Evolutionary conservation across 2,329 filamentous ascomycete species (phyloP).

Genomic region (Sporothrix brunneoviolacea): DNA sequence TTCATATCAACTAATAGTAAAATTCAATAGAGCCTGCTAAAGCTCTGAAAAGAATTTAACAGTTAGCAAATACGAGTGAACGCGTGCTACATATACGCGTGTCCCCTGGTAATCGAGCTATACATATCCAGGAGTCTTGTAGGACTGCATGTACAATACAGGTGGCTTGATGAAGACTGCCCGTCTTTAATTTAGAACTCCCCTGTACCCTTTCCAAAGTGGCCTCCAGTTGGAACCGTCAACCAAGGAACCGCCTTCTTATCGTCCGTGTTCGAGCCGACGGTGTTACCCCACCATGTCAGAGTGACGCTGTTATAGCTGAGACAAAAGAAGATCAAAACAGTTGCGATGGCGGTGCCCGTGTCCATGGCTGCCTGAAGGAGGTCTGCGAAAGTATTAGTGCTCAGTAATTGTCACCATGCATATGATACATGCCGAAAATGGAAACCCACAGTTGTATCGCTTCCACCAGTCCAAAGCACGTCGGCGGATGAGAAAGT

Average conservation of each 20-base stretch:
- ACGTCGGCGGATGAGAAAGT: slow-evolving; percentile 52
- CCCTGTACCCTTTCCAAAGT: slow-evolving; percentile 10
- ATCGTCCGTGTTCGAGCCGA: slow-evolving; percentile 18
- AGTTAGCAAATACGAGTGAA: too few species aligned
- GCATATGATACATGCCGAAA: neutral
- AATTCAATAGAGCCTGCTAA: too few species aligned
- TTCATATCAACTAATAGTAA: too few species aligned
- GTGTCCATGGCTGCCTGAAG: slow-evolving; percentile 13
- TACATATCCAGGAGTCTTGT: too few species aligned
- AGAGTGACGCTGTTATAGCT: slow-evolving; percentile 33
- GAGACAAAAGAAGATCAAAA: slow-evolving; percentile 45
- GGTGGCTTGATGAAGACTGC: too few species aligned
- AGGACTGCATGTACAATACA: too few species aligned
- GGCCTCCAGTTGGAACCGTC: slow-evolving; percentile 1
- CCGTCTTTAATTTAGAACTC: slow-evolving; percentile 7
- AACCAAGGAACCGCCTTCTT: slow-evolving; percentile 8
- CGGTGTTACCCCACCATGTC: slow-evolving; percentile 45
- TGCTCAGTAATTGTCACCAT: neutral
- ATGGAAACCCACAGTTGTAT: slow-evolving; percentile 10
- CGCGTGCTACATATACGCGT: too few species aligned
- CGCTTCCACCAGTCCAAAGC: slow-evolving; percentile 37
- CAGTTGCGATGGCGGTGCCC: slow-evolving; percentile 49
- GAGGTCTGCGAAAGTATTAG: slow-evolving; percentile 4
- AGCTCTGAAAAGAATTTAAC: too few species aligned
- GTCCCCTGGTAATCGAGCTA: too few species aligned